phyloP scores from a whole-genome alignment of 257 asterid species.

The Craterostigma plantagineum region DNA sequence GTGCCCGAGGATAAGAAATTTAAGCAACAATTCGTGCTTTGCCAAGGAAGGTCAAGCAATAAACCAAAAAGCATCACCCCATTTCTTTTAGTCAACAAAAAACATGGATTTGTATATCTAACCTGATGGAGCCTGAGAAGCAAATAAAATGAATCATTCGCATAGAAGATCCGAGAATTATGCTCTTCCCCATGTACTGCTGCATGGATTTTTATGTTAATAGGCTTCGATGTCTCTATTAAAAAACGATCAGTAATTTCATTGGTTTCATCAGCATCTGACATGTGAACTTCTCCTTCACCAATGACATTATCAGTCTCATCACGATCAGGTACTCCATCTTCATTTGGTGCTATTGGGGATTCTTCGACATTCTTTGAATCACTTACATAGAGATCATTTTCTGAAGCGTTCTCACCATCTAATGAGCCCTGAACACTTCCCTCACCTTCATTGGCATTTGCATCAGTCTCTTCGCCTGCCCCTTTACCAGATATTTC shows the following conservation, averaged over 20 bases:
- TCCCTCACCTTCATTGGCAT: slow-evolving; percentile 37
- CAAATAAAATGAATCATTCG: slow-evolving; percentile 55
- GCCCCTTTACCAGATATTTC: too few relatives aligned
- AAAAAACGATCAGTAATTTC: slow-evolving; percentile 33
- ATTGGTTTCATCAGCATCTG: slow-evolving; percentile 39
- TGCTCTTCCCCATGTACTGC: slow-evolving; percentile 17
- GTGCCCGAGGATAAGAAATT: slow-evolving; percentile 13
- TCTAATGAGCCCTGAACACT: slow-evolving; percentile 52
- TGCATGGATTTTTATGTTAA: slow-evolving; percentile 21
- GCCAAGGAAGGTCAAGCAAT: background rate
- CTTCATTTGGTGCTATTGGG: slow-evolving; percentile 31
- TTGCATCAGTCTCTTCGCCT: slow-evolving; percentile 17
- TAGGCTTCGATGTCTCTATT: slow-evolving; percentile 47
- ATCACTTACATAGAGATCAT: slow-evolving; percentile 51
- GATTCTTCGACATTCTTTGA: slow-evolving; percentile 60
- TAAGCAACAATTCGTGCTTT: background rate
- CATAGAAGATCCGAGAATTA: slow-evolving; percentile 36
- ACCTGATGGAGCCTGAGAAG: slow-evolving; percentile 72
- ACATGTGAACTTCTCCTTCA: too few relatives aligned
- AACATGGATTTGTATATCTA: background rate
- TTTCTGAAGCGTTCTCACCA: slow-evolving; percentile 63
- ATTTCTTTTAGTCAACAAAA: background rate
- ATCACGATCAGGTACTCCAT: slow-evolving; percentile 36
- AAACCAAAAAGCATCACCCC: background rate
- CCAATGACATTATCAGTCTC: slow-evolving; percentile 36